phyloP scores from a whole-genome alignment of 2,329 filamentous ascomycete species.

The Botrytis tulipae region DNA sequence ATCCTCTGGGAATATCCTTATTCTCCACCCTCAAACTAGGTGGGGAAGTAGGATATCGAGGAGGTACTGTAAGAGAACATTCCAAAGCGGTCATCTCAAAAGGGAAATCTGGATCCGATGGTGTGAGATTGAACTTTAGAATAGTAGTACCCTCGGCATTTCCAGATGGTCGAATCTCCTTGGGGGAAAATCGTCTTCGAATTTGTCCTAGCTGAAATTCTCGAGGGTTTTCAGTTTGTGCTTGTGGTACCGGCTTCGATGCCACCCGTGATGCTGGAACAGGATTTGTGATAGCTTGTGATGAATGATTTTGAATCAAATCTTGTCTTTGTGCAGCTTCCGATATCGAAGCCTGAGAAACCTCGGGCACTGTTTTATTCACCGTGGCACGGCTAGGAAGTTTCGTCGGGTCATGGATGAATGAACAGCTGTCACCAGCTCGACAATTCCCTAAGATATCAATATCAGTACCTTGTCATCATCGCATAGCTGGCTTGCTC shows the following conservation, averaged over 20 bases:
- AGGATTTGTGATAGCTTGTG: conserved; percentile 38
- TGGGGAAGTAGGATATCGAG: conserved; percentile 56
- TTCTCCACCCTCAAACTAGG: conserved; percentile 65
- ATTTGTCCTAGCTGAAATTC: conserved; percentile 75
- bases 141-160: conserved; percentile 43
- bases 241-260: conserved; percentile 62
- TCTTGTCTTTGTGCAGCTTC: conserved; percentile 13
- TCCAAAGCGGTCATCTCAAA: conserved; percentile 70
- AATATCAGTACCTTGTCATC: conserved; percentile 30
- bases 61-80: conserved; percentile 65
- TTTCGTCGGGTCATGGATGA: conserved; percentile 44
- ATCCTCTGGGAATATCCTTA: conserved; percentile 67
- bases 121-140: conserved; percentile 63
- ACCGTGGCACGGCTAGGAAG: conserved; percentile 25
- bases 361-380: conserved; percentile 24
- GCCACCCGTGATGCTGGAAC: conserved; percentile 50
- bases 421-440: conserved; percentile 51
- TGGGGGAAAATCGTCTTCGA: conserved; percentile 60
- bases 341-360: conserved; percentile 22
- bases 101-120: conserved; percentile 81
- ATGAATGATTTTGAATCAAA: conserved; percentile 34
- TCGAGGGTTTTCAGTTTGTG: conserved; percentile 65
- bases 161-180: conserved; percentile 40
- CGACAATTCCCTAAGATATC: conserved; percentile 47
- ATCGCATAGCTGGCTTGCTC: conserved; percentile 24